Evolutionary conservation across 768 basidiomycete species (phyloP).

Genomic region (Lactarius quietus): DNA sequence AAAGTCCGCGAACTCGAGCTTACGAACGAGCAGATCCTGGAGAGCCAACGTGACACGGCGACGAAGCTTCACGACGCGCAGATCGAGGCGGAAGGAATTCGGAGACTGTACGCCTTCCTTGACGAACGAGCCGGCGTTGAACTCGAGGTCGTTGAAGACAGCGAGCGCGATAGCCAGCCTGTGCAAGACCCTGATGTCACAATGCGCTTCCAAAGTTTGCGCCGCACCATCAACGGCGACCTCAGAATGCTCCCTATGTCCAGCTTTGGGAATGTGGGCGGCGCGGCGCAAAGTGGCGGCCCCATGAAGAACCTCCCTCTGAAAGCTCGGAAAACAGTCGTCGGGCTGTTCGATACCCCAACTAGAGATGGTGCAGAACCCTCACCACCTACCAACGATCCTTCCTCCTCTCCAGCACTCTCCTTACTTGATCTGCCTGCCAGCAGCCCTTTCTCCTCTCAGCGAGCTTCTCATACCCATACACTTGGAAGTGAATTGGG

Average conservation of each 20-base stretch:
- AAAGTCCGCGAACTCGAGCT: conserved; percentile 79
- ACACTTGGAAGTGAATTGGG: conserved; percentile 60
- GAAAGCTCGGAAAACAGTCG: conserved; percentile 50
- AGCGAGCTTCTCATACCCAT: conserved; percentile 26
- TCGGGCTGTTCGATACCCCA: conserved; percentile 55
- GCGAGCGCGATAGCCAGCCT: conserved; percentile 33
- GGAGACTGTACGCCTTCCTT: conserved; percentile 64
- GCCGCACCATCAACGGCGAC: conserved; percentile 40
- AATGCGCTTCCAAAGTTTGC: conserved; percentile 48
- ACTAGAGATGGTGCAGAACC: conserved; percentile 11
- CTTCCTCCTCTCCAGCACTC: conserved; percentile 19
- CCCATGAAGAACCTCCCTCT: conserved; percentile 10
- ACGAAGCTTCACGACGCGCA: conserved; percentile 65
- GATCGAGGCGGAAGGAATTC: conserved; percentile 66
- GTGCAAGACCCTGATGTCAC: conserved; percentile 36
- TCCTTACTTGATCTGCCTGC: conserved; percentile 21
- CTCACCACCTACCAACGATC: conserved; percentile 5
- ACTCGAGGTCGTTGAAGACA: conserved; percentile 40
- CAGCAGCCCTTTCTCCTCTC: conserved; percentile 9
- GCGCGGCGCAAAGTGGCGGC: conserved; percentile 28
- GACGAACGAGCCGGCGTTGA: conserved; percentile 52
- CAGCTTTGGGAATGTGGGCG: conserved; percentile 31
- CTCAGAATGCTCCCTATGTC: conserved; percentile 25
- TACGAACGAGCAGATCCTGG: conserved; percentile 61
- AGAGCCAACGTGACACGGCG: conserved; percentile 60